A percentile compares a stretch with the other conserved stretches of the same genome.
Evolutionary conservation across 257 asterid species (phyloP).

Genomic region (Solanum lycopersicoides): DNA sequence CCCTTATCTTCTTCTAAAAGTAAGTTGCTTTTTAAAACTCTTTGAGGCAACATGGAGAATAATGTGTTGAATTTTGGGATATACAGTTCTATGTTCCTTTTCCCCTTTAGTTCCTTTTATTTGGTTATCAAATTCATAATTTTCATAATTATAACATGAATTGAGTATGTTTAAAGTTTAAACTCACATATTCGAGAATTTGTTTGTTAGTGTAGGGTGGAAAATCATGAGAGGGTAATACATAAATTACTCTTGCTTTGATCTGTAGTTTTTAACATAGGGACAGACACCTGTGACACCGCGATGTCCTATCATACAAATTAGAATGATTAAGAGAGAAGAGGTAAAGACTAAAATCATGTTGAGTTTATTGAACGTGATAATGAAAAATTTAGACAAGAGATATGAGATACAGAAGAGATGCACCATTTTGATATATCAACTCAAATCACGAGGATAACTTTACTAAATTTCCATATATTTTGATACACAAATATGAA

Average conservation of each 20-base stretch:
- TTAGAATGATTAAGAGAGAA: neutral
- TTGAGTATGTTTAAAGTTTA: neutral
- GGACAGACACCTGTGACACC: neutral
- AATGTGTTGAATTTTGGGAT: neutral
- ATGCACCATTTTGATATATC: neutral
- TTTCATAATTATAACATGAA: neutral
- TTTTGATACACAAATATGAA: neutral
- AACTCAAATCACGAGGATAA: neutral
- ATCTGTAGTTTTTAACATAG: neutral
- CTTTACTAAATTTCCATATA: neutral
- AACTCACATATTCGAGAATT: neutral
- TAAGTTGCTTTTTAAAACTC: neutral
- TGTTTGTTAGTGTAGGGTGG: neutral
- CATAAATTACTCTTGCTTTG: neutral
- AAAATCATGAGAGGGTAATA: neutral
- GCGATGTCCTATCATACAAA: neutral
- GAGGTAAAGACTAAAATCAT: neutral
- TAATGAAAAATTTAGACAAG: neutral
- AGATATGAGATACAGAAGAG: neutral
- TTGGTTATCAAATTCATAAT: neutral
- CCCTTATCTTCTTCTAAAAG: neutral
- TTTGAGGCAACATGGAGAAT: neutral
- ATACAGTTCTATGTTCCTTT: neutral
- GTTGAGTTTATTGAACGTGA: neutral
- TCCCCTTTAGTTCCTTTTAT: neutral